Evolutionary conservation across 192 early-diverging fungal genomes (phyloP).

Genomic region (Dispira simplex): DNA sequence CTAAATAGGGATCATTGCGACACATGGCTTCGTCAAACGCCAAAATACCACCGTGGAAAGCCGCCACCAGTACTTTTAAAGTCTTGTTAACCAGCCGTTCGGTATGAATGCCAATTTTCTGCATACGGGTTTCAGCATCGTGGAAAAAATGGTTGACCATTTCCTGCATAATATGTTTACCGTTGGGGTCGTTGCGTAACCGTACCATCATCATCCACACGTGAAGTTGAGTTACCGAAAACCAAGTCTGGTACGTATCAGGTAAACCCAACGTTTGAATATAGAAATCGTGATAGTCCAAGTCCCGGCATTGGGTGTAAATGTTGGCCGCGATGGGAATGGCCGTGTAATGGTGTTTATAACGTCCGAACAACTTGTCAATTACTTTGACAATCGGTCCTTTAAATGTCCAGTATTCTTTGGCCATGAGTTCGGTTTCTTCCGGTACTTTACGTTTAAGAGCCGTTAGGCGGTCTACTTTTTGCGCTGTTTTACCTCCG

Average conservation of each 20-base stretch:
- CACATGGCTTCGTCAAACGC: slow-evolving; percentile 88
- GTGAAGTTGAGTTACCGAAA: slow-evolving; percentile 73
- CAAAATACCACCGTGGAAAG: slow-evolving; percentile 77
- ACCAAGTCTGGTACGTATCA: slow-evolving; percentile 93
- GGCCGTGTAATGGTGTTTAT: neutral
- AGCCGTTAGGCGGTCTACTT: neutral
- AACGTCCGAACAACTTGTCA: neutral
- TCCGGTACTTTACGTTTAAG: slow-evolving; percentile 1
- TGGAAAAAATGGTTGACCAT: slow-evolving; percentile 76
- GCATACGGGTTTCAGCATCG: slow-evolving; percentile 74
- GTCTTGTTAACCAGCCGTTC: slow-evolving; percentile 56
- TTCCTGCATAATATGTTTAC: slow-evolving; percentile 75
- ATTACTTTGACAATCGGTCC: neutral
- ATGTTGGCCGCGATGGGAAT: slow-evolving; percentile 5
- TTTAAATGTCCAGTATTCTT: neutral
- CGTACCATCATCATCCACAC: slow-evolving; percentile 90
- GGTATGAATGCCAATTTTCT: slow-evolving; percentile 59
- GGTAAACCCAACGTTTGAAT: slow-evolving; percentile 37
- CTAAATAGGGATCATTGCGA: slow-evolving; percentile 72
- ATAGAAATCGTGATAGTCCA: slow-evolving; percentile 24
- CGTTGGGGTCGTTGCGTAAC: slow-evolving; percentile 44
- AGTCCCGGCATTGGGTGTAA: slow-evolving; percentile 10
- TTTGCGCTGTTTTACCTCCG: neutral
- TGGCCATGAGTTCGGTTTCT: slow-evolving; percentile 2
- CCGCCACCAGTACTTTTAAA: slow-evolving; percentile 63